Base-by-base conservation (phyloP, 176 grass and related monocot genomes). In the Raddia guianensis region DNA sequence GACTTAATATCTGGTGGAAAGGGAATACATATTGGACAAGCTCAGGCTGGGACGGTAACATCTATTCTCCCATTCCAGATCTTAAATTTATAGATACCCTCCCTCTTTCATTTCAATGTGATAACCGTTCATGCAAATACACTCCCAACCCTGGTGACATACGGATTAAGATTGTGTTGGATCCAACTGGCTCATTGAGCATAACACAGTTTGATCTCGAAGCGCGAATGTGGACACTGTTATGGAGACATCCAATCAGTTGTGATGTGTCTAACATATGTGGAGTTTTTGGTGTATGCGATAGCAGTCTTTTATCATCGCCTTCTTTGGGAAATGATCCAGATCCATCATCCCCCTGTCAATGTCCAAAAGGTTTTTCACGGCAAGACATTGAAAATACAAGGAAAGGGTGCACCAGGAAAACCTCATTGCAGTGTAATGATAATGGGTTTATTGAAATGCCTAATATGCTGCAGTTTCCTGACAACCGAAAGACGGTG, bases 251-350 rank as follows among this genome's bases (percentile, higher is more conserved):
- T 0, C 82, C 85, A 45, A 0, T 0, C 15, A 59, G 9, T 66
- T 93, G 91, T 6, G 82, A 85, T 9, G 65, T 90, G 0, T 76
- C 34, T 55, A 56, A 85, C 35, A 4, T 79, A 64, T 93, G 87
- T 83, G 91, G 87, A 70, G 7, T 10, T 59, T 86, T 76, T 76
- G 85, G 91, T 82, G 2, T 87, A 20, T 93, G 87, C 51, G 73
- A 79, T 8, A 44, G 12, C 8, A 43, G 0, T 9, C 1, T 8
- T 53, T 1, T 43, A 71, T 5, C 68, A 7, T 1, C 6, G 12
- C 13, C 3, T 49, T 51, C 5, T 14, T 13, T 4, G 12, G 49
- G 12, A 51, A 51, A 51, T 12, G 18, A 2, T 54, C 14, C n/a
- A 8, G 18, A 7, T 5, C 0, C 7, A 10, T 12, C 3, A 68